phyloP scores from a whole-genome alignment of 257 asterid species.

The Hygrophila difformis region DNA sequence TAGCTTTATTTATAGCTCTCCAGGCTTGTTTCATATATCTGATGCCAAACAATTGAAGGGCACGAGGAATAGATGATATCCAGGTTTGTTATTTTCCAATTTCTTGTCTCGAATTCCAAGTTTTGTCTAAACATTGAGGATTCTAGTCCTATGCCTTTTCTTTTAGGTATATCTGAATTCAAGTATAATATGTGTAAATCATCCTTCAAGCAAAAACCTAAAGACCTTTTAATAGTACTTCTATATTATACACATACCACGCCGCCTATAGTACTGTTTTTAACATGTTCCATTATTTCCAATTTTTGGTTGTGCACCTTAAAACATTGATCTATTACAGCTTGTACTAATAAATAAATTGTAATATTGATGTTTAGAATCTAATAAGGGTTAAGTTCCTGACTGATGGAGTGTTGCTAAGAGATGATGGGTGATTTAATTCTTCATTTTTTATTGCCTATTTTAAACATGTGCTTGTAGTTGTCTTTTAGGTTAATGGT shows the following conservation, averaged over 20 bases:
- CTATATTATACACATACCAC: too few relatives aligned
- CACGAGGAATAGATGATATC: constrained; percentile 29
- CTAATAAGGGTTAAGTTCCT: constrained; percentile 74
- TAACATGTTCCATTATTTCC: background rate
- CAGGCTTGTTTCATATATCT: constrained; percentile 47
- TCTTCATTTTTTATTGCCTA: too few relatives aligned
- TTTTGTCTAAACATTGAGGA: background rate
- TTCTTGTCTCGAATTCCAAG: constrained; percentile 9
- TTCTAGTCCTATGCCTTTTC: background rate
- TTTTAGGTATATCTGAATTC: too few relatives aligned
- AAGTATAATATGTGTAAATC: too few relatives aligned
- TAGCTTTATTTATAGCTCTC: background rate
- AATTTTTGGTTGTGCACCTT: background rate
- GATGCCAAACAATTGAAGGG: constrained; percentile 59
- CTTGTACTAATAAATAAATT: constrained; percentile 4
- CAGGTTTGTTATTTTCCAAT: constrained; percentile 15
- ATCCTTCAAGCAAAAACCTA: too few relatives aligned
- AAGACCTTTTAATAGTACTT: too few relatives aligned
- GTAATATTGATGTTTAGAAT: constrained; percentile 47
- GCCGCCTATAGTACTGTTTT: background rate
- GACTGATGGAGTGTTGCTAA: constrained; percentile 91
- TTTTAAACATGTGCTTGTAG: too few relatives aligned
- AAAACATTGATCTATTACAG: background rate
- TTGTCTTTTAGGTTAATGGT: too few relatives aligned
- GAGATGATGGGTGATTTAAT: constrained; percentile 99